These are phyloP conservation scores for Sungouiella blattae DNA, from an alignment of 805 yeast species.

Conservation along the genomic window DNA sequence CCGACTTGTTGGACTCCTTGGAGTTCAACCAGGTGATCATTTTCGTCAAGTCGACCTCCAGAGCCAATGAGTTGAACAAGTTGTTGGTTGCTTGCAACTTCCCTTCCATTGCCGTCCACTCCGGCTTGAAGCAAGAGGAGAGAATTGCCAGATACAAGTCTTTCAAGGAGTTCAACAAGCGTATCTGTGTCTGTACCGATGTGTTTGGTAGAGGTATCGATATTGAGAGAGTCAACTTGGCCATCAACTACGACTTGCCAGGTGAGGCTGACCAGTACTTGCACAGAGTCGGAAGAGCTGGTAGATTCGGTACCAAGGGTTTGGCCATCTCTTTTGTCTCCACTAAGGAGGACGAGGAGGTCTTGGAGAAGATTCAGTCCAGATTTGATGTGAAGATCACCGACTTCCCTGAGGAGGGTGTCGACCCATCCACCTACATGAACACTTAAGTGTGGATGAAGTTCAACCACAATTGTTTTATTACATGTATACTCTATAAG, in stretches of 20 bases:
- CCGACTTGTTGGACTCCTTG: constrained; percentile 86
- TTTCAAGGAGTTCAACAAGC: constrained; percentile 96
- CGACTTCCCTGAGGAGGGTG: constrained; percentile 96
- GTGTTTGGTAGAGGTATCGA: constrained; percentile 99
- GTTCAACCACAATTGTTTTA: neutral
- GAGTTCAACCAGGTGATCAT: constrained; percentile 98
- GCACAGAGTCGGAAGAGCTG: constrained; percentile 99
- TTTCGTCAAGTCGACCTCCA: constrained; percentile 84
- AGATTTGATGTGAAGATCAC: constrained; percentile 94
- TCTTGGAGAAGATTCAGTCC: constrained; percentile 88
- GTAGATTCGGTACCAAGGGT: constrained; percentile 99
- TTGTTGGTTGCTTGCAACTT: constrained; percentile 87
- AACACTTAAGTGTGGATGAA: too few relatives aligned
- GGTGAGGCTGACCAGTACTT: constrained; percentile 95
- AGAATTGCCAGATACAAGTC: constrained; percentile 95
- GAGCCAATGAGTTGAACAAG: constrained; percentile 90
- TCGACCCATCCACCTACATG: constrained; percentile 97
- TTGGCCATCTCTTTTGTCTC: constrained; percentile 89
- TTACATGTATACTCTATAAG: neutral
- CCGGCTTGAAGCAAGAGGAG: constrained; percentile 94
- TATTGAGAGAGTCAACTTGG: constrained; percentile 96
- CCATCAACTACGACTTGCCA: constrained; percentile 96
- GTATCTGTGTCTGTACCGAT: constrained; percentile 98
- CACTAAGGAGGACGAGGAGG: constrained; percentile 82
- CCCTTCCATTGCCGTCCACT: constrained; percentile 96